Evolutionary conservation across 768 basidiomycete genomes (phyloP).

Genomic region (Russula sp.): DNA sequence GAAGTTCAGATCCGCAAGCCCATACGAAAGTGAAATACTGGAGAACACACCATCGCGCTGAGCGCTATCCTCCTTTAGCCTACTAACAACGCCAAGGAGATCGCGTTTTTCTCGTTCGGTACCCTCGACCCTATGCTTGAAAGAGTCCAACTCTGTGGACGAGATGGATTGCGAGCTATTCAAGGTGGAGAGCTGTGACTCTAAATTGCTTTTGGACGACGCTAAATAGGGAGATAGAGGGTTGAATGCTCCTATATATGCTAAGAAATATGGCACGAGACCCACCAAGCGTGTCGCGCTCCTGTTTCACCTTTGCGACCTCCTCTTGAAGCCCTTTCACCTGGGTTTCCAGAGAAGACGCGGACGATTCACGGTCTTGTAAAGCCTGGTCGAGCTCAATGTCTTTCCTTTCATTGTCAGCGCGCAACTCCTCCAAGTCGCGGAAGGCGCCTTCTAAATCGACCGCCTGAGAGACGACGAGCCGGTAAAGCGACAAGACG

Average conservation of each 20-base stretch:
- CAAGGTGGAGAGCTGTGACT: slow-evolving; percentile 51
- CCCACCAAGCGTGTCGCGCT: slow-evolving; percentile 64
- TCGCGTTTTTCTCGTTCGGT: slow-evolving; percentile 89
- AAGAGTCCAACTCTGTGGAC: slow-evolving; percentile 50
- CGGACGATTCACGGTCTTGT: slow-evolving; percentile 64
- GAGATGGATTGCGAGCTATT: slow-evolving; percentile 57
- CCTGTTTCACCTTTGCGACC: slow-evolving; percentile 47
- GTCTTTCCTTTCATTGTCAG: slow-evolving; percentile 64
- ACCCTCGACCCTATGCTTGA: slow-evolving; percentile 62
- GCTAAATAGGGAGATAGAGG: slow-evolving; percentile 32
- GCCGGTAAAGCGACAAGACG: slow-evolving; percentile 56
- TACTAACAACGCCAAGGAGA: slow-evolving; percentile 74
- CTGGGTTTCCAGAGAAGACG: slow-evolving; percentile 50
- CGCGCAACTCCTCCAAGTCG: slow-evolving; percentile 66
- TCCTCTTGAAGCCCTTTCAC: slow-evolving; percentile 51
- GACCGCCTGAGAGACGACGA: slow-evolving; percentile 49
- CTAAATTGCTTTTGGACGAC: slow-evolving; percentile 41
- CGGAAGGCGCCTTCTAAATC: slow-evolving; percentile 51
- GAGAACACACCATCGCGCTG: slow-evolving; percentile 63
- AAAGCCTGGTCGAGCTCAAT: slow-evolving; percentile 81
- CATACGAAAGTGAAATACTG: background rate
- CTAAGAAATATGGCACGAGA: slow-evolving; percentile 17
- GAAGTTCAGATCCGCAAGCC: background rate
- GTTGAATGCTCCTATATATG: slow-evolving; percentile 12
- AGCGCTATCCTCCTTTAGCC: slow-evolving; percentile 67